Evolutionary conservation across 768 basidiomycete genomes (phyloP).

Genomic region (Pseudohyphozyma bogoriensis): DNA sequence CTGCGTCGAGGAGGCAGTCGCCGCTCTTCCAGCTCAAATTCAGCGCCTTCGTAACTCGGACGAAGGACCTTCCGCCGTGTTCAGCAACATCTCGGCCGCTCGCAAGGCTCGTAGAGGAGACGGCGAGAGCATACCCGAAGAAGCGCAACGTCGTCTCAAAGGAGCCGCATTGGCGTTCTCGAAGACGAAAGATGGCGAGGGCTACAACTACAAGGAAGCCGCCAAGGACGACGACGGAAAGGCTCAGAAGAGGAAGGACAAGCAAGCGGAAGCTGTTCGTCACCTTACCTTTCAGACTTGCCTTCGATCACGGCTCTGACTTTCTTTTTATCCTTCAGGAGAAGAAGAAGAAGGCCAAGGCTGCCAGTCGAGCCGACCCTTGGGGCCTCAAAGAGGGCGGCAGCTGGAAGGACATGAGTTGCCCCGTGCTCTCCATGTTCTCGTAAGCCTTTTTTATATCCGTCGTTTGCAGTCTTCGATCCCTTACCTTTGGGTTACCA

Average conservation of each 20-base stretch:
- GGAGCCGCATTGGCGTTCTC: no score
- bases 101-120: no score
- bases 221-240: no score
- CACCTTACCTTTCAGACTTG: no score
- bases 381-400: neutral
- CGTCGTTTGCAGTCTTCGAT: neutral
- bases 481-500: neutral
- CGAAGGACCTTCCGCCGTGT: neutral
- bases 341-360: constrained; percentile 30
- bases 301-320: no score
- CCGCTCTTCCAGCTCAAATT: constrained; percentile 54
- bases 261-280: no score
- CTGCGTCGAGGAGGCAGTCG: constrained; percentile 56
- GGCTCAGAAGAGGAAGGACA: constrained; percentile 31
- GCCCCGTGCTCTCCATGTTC: constrained; percentile 81
- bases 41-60: constrained; percentile 54
- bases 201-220: no score
- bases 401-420: constrained; percentile 39
- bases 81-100: neutral
- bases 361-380: constrained; percentile 44
- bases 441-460: constrained; percentile 33
- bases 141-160: no score
- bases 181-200: no score
- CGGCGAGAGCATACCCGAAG: no score
- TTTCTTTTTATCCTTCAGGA: no score